Conservation (phyloP, 2,329 filamentous ascomycete genomes). For the Nectriaceae sp. region DNA sequence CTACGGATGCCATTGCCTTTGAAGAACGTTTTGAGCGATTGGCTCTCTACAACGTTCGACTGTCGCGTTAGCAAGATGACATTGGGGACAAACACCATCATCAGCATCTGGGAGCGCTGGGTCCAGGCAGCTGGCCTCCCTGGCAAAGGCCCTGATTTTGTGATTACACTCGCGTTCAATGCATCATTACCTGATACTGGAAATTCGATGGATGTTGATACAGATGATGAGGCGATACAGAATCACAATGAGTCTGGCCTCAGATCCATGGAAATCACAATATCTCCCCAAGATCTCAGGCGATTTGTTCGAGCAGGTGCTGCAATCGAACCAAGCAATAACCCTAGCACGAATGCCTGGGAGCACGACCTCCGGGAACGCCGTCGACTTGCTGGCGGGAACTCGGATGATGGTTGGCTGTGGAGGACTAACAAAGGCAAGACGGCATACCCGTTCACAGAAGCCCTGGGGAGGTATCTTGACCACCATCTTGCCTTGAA, state of each 20-base stretch:
- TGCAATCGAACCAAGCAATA: conserved; percentile 4
- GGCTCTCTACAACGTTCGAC: conserved; percentile 56
- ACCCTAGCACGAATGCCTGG: conserved; percentile 24
- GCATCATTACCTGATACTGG: conserved; percentile 32
- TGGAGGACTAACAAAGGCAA: conserved; percentile 40
- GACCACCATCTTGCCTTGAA: conserved; percentile 56
- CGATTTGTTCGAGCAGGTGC: conserved; percentile 48
- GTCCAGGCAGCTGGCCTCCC: conserved; percentile 40
- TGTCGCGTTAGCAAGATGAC: conserved; percentile 54
- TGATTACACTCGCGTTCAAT: conserved; percentile 54
- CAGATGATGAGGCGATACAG: conserved; percentile 16
- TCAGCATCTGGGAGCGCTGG: conserved; percentile 55
- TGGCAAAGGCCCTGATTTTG: conserved; percentile 44
- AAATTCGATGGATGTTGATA: conserved; percentile 8
- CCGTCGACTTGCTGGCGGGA: conserved; percentile 47
- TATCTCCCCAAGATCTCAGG: conserved; percentile 49
- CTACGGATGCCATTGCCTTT: conserved; percentile 57
- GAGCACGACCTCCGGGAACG: conserved; percentile 39
- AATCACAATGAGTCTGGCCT: conserved; percentile 30
- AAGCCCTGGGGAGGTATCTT: conserved; percentile 52
- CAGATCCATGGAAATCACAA: conserved; percentile 52
- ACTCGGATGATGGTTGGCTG: conserved; percentile 54
- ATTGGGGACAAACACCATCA: conserved; percentile 52
- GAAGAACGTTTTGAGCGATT: conserved; percentile 50
- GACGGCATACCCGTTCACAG: conserved; percentile 44